Percentiles rank a stretch among this genome's conserved stretches.
phyloP scores from a whole-genome alignment of 805 yeast genomes.

The Candida hungchunana region DNA sequence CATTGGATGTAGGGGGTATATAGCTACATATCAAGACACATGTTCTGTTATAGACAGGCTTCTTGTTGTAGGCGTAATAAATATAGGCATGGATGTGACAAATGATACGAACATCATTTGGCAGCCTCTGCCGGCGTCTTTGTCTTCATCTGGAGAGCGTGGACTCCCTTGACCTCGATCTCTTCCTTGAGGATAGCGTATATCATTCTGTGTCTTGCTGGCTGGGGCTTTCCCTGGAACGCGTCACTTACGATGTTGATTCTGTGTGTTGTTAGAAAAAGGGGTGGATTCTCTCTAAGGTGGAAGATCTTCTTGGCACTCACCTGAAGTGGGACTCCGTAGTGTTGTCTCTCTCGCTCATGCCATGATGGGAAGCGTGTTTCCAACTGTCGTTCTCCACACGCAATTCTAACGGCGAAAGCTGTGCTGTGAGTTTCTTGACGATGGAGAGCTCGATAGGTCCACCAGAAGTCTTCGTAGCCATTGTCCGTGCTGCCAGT shows the following conservation, averaged over 20 bases:
- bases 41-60: too few relatives aligned
- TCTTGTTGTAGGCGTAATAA: too few relatives aligned
- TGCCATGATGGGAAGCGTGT: constrained; percentile 84
- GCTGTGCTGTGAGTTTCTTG: constrained; percentile 19
- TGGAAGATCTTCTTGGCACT: too few relatives aligned
- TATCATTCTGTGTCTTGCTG: constrained; percentile 74
- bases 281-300: too few relatives aligned
- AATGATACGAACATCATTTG: constrained; percentile 3
- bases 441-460: constrained; percentile 23
- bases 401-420: constrained; percentile 41
- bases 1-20: too few relatives aligned
- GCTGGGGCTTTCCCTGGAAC: constrained; percentile 61
- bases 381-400: constrained; percentile 80
- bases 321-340: constrained; percentile 72
- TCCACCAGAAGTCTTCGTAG: constrained; percentile 20
- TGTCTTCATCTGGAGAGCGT: constrained; percentile 83
- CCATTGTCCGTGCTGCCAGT: constrained; percentile 19
- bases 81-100: too few relatives aligned
- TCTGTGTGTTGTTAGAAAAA: constrained; percentile 29
- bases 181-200: constrained; percentile 71
- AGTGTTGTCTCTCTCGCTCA: constrained; percentile 65
- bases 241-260: constrained; percentile 65
- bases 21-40: neutral
- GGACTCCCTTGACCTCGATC: constrained; percentile 66
- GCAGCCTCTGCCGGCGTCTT: constrained; percentile 60